Evolutionary conservation across 352 stramenopile genomes (phyloP), one percentile per base, ranked within the genome.

Genomic region (Pythium sukuiense): DNA sequence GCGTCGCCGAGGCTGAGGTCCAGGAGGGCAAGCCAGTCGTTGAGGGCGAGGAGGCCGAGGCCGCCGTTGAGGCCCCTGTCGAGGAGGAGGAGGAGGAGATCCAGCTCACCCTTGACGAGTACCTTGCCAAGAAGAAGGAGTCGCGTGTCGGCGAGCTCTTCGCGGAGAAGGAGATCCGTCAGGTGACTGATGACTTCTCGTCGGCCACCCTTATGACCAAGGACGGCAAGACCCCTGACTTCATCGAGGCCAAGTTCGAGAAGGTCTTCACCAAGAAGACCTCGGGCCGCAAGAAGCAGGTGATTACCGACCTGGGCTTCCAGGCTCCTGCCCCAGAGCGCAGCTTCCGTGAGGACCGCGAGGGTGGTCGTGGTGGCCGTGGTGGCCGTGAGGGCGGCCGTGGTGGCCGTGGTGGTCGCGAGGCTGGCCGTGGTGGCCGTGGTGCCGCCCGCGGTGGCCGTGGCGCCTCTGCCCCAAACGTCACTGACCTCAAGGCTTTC

Each of bases 211-310:
- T 83, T 64, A 79, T 93, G 69, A 91, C 86, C 61, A 91, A 95
- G 70, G 85, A 96, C 32, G 85, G 88, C 83, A 95, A 85, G 81
- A 95, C 87, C 46, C 82, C 85, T 13, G 87, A 95, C 75, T 95
- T 93, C 65, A 90, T 95, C 69, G 87, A 93, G 67, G 74, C 87
- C 50, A 79, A 88, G 74, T 95, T 83, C 76, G 87, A 98, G 71
- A 97, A 98, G 81, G 90, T 98, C 67, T 98, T 97, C 85, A 93
- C 95, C 74, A 94, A 97, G 70, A 98, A 98, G 89, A 97, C 92
- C 60, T 93, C 88, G 61, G 88, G 83, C 65, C 92, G 90, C 72
- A 99, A 99, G 87, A 92, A 97, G 80, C 77, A 97, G 73, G 48
- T 96, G 73, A 79, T 96, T 69, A 91, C 91, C 54, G 88, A 95